These are phyloP conservation scores for Liquidambar formosana DNA, from an alignment of 164 flowering plant species.

Conservation along the genomic window DNA sequence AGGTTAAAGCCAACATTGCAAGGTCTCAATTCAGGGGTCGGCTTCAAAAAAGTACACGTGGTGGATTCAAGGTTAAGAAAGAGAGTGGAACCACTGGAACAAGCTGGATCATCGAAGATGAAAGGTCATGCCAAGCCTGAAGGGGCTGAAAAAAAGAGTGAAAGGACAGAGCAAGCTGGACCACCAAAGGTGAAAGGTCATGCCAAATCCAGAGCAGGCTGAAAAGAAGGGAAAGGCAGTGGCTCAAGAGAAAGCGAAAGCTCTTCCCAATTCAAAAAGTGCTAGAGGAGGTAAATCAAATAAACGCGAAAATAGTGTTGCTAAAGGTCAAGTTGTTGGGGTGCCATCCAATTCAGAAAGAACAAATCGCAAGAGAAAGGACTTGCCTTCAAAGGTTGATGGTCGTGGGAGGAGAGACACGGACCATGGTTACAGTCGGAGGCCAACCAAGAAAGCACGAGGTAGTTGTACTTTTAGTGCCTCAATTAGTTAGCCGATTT, in stretches of 20 bases:
- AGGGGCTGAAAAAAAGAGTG: slow-evolving; percentile 5
- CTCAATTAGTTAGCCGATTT: neutral
- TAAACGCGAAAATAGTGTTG: slow-evolving; percentile 17
- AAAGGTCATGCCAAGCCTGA: slow-evolving; percentile 18
- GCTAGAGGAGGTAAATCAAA: slow-evolving; percentile 18
- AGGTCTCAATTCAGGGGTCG: slow-evolving; percentile 37
- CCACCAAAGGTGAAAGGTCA: slow-evolving; percentile 20
- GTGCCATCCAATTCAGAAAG: slow-evolving; percentile 17
- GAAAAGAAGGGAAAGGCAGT: slow-evolving; percentile 3
- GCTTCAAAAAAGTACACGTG: slow-evolving; percentile 38
- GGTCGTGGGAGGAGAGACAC: slow-evolving; percentile 30
- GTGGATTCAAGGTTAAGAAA: slow-evolving; percentile 36
- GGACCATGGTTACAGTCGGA: slow-evolving; percentile 15
- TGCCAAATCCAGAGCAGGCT: slow-evolving; percentile 13
- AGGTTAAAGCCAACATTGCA: slow-evolving; percentile 47
- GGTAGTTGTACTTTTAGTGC: slow-evolving; percentile 16
- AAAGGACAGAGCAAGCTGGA: slow-evolving; percentile 17
- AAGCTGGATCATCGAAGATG: slow-evolving; percentile 20
- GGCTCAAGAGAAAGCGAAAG: slow-evolving; percentile 25
- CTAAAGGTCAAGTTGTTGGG: slow-evolving; percentile 21
- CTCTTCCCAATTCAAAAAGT: slow-evolving; percentile 14
- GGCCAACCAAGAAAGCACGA: slow-evolving; percentile 31
- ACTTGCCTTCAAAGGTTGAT: slow-evolving; percentile 18
- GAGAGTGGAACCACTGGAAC: slow-evolving; percentile 13
- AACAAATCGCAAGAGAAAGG: slow-evolving; percentile 24